Percentiles rank a stretch among this genome's conserved stretches.
phyloP scores from a whole-genome alignment of 108 stramenopile genomes.

The Seminavis robusta region DNA sequence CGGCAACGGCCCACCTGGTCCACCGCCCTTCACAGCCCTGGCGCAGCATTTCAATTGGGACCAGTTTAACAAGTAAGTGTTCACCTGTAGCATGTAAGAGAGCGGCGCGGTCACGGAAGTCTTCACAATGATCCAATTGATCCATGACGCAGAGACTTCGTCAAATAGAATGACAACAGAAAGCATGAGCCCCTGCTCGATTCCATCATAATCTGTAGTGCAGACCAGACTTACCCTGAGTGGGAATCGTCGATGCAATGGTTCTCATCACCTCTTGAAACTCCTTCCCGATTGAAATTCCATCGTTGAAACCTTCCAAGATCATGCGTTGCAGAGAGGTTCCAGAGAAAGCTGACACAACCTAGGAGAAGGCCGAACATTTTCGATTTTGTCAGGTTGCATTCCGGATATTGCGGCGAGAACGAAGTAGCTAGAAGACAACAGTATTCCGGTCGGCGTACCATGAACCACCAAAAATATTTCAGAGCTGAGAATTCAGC shows the following conservation, averaged over 20 bases:
- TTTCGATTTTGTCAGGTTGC: too few species aligned
- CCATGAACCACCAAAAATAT: slow-evolving; percentile 90
- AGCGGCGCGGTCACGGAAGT: slow-evolving; percentile 56
- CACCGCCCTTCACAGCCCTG: slow-evolving; percentile 33
- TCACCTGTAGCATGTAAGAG: slow-evolving; percentile 77
- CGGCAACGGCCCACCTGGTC: slow-evolving; percentile 73
- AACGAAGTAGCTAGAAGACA: too few species aligned
- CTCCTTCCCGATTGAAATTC: slow-evolving; percentile 34
- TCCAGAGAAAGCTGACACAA: slow-evolving; percentile 77
- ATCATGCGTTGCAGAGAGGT: slow-evolving; percentile 57
- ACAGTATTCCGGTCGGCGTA: too few species aligned
- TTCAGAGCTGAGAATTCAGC: slow-evolving; percentile 65
- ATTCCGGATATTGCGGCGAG: too few species aligned
- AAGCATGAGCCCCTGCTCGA: too few species aligned
- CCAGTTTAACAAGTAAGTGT: slow-evolving; percentile 64
- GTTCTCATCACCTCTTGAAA: slow-evolving; percentile 31
- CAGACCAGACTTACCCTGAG: slow-evolving; percentile 9
- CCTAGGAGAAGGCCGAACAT: too few species aligned
- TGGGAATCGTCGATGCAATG: slow-evolving; percentile 65
- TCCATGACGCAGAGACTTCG: slow-evolving; percentile 74
- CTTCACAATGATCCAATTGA: slow-evolving; percentile 88
- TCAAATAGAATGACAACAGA: too few species aligned
- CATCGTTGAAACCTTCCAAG: slow-evolving; percentile 47
- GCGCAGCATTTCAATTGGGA: slow-evolving; percentile 40
- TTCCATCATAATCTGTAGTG: too few species aligned